Evolutionary conservation across 257 asterid species (phyloP).

Genomic region (Cordia subcordata): DNA sequence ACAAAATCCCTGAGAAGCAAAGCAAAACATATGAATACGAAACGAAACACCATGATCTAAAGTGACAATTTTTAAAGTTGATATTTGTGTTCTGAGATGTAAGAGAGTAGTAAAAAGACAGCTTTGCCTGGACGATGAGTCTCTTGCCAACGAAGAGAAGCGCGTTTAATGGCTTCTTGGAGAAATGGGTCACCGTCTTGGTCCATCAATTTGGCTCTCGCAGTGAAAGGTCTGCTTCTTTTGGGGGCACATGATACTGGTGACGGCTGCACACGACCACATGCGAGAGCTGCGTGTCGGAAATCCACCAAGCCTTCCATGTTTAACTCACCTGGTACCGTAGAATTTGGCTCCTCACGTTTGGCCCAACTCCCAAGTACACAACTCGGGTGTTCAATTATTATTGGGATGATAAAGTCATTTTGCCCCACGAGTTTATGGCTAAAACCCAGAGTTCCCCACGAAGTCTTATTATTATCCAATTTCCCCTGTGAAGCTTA

Average conservation of each 20-base stretch:
- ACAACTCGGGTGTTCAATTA: not conserved
- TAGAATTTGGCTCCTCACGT: not conserved
- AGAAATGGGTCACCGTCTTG: slow-evolving; percentile 18
- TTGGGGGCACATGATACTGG: slow-evolving; percentile 17
- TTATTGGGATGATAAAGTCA: no score
- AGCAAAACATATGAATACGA: no score
- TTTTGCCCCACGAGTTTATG: no score
- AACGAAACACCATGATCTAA: no score
- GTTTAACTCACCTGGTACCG: not conserved
- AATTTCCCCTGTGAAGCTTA: no score
- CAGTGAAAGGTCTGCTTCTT: slow-evolving; percentile 8
- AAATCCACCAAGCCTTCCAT: slow-evolving; percentile 27
- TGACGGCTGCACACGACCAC: slow-evolving; percentile 6
- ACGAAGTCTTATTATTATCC: no score
- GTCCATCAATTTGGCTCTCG: slow-evolving; percentile 22
- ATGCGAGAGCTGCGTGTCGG: slow-evolving; percentile 11
- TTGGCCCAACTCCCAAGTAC: not conserved
- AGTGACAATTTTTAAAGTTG: no score
- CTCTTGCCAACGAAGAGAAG: slow-evolving; percentile 61
- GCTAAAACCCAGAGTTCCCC: no score
- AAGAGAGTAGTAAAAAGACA: not conserved
- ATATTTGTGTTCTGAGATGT: no score
- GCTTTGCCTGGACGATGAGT: slow-evolving; percentile 59
- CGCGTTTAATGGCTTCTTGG: slow-evolving; percentile 45
- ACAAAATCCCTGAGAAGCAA: no score